These are phyloP conservation scores for Brasenia schreberi DNA, from an alignment of 164 flowering plant genomes.

Conservation along the genomic window DNA sequence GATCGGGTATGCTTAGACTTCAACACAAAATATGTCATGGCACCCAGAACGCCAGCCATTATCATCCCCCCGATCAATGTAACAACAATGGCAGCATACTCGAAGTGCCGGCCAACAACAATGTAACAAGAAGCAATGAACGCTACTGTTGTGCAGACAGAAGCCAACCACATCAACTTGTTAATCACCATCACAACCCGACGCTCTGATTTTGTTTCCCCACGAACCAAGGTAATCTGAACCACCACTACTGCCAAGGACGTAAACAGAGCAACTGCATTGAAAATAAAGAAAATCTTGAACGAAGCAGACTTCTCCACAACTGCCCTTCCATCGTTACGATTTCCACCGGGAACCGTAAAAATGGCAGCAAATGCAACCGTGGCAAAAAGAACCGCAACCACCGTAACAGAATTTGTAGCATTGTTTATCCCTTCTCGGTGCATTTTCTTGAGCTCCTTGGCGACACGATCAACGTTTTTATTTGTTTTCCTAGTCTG, in stretches of 20 bases:
- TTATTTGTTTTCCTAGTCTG: constrained; percentile 60
- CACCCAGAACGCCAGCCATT: constrained; percentile 60
- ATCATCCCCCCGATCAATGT: constrained; percentile 44
- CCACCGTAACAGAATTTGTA: constrained; percentile 71
- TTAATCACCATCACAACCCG: constrained; percentile 59
- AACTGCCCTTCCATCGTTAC: constrained; percentile 39
- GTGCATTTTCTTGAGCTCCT: constrained; percentile 57
- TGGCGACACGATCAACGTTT: constrained; percentile 54
- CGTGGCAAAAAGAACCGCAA: constrained; percentile 69
- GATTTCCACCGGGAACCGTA: constrained; percentile 61
- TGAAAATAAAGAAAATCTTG: constrained; percentile 57
- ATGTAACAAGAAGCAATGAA: constrained; percentile 68
- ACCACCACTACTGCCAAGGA: constrained; percentile 77
- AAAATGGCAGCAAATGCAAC: constrained; percentile 77
- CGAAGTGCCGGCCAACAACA: constrained; percentile 40
- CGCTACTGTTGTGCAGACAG: constrained; percentile 57
- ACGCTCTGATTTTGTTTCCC: constrained; percentile 61
- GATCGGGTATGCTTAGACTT: constrained; percentile 30
- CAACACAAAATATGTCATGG: constrained; percentile 57
- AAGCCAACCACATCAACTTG: constrained; percentile 80
- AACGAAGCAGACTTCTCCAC: constrained; percentile 30
- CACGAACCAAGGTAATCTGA: constrained; percentile 66
- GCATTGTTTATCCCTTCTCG: constrained; percentile 73
- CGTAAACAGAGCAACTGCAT: constrained; percentile 63
- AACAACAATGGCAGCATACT: constrained; percentile 55